phyloP scores from a whole-genome alignment of 2,329 filamentous ascomycete species.

The Penicillium glabrum region DNA sequence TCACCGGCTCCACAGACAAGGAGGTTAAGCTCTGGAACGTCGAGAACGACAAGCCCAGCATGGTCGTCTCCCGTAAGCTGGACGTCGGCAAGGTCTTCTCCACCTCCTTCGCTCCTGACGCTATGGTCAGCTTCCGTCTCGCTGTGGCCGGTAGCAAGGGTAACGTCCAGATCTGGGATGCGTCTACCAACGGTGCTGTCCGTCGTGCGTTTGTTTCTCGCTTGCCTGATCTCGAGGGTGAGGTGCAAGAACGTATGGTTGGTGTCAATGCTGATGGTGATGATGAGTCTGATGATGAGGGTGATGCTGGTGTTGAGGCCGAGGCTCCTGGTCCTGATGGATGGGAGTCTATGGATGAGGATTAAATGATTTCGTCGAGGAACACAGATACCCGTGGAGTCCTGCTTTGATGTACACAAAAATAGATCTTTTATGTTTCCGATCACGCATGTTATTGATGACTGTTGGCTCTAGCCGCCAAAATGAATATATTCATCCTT shows the following conservation, averaged over 20 bases:
- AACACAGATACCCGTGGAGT: conserved; percentile 24
- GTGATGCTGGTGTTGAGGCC: conserved; percentile 51
- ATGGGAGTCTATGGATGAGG: conserved; percentile 58
- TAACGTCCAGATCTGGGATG: conserved; percentile 92
- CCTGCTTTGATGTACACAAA: conserved; percentile 20
- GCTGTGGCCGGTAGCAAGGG: conserved; percentile 95
- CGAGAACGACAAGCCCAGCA: conserved; percentile 72
- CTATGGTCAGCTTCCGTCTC: conserved; percentile 86
- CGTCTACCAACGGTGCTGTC: conserved; percentile 86
- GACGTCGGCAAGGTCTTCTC: conserved; percentile 96
- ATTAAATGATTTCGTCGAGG: conserved; percentile 28
- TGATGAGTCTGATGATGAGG: conserved; percentile 66
- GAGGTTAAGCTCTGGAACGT: conserved; percentile 98
- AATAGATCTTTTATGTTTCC: conserved; percentile 19
- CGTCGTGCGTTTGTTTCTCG: conserved; percentile 77
- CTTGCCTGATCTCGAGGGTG: conserved; percentile 60
- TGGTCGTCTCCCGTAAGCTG: conserved; percentile 88
- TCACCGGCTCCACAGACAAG: conserved; percentile 90
- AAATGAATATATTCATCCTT: not conserved
- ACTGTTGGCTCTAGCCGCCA: not conserved
- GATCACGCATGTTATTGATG: conserved; percentile 1
- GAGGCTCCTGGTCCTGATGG: conserved; percentile 51
- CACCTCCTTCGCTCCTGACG: conserved; percentile 83
- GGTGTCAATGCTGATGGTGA: conserved; percentile 67
- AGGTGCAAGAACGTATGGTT: conserved; percentile 73